Evolutionary conservation across 108 stramenopile species (phyloP), one percentile per base, ranked within the genome.

Genomic region (Cyclostephanos tholiformis): DNA sequence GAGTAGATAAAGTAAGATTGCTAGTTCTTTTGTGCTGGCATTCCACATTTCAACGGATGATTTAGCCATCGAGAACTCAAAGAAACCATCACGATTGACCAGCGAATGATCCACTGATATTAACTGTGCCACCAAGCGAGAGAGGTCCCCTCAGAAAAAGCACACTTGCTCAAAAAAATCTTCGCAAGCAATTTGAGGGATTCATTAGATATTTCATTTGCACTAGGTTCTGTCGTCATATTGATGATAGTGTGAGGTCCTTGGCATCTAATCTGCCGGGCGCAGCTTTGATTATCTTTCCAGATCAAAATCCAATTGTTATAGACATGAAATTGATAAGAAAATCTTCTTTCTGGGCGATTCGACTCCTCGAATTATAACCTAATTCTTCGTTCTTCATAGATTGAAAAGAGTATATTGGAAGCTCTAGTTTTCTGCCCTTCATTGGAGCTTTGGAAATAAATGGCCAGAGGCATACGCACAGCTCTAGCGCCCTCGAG

Each of bases 31-130:
- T 14, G 88, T 90, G 9, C 92, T 90, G 14, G 90, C 89, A 9
- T 80, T 30, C 73, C 80, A 92, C 64, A n/a, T n/a, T n/a, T 93
- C 90, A 20, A 88, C 72, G 1, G 83, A 82, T n/a, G 87, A 88
- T 25, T 80, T 62, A 6, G 84, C 92, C 82, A 93, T 86, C 5
- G 76, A 81, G 62, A 93, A 91, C 29, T 88, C 84, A 53, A 86
- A 93, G 66, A 91, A 88, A 2, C 84, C 85, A 4, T 83, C 83
- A 53, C 23, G 20, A 53, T 25, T 53, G 20, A 53, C 23, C 52
- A 53, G n/a, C 6, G 25, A 25, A 25, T 53, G 20, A 20, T 53
- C 52, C 23, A 8, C 52, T 25, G 20, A 22, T 53, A 53, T 53
- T 22, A 25, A 25, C 23, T 8, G 25, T 53, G 52, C 52, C 52